Conservation (phyloP, 2,329 filamentous ascomycete genomes). For the Coniochaeta sp. region DNA sequence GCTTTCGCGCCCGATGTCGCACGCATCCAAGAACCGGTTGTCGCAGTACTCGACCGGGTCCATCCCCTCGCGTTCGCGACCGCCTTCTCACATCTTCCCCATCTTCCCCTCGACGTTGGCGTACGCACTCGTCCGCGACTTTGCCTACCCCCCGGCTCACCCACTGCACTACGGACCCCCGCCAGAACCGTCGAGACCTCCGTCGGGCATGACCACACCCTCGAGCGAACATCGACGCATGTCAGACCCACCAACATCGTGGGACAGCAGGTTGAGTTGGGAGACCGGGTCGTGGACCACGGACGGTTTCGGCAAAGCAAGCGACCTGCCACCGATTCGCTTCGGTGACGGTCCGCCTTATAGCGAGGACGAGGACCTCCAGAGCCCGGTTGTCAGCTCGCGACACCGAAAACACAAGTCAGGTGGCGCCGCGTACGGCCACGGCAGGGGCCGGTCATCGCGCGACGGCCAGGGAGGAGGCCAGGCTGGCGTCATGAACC, state of each 20-base stretch:
- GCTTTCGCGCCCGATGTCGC: slow-evolving; percentile 61
- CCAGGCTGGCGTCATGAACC: slow-evolving; percentile 33
- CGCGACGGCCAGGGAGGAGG: slow-evolving; percentile 27
- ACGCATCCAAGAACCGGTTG: slow-evolving; percentile 72
- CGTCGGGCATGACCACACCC: slow-evolving; percentile 77
- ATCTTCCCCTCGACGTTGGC: slow-evolving; percentile 77
- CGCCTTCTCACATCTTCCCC: slow-evolving; percentile 74
- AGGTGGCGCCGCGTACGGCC: slow-evolving; percentile 33
- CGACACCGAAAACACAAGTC: slow-evolving; percentile 80
- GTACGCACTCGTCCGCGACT: slow-evolving; percentile 91
- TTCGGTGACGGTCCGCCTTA: slow-evolving; percentile 87
- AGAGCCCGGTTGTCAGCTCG: slow-evolving; percentile 81
- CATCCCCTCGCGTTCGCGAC: slow-evolving; percentile 63
- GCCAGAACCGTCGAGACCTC: slow-evolving; percentile 60
- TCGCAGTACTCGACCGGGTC: slow-evolving; percentile 76
- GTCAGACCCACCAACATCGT: slow-evolving; percentile 73
- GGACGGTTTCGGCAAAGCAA: slow-evolving; percentile 50
- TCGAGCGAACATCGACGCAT: slow-evolving; percentile 70
- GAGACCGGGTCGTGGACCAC: slow-evolving; percentile 40
- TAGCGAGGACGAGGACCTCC: slow-evolving; percentile 91
- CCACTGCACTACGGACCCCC: slow-evolving; percentile 93
- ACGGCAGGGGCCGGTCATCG: slow-evolving; percentile 37
- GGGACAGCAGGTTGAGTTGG: slow-evolving; percentile 63
- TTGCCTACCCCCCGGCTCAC: slow-evolving; percentile 78
- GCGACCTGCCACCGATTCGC: slow-evolving; percentile 73